Base-by-base conservation (phyloP, 176 grass and related monocot genomes). In the Oryza rufipogon region DNA sequence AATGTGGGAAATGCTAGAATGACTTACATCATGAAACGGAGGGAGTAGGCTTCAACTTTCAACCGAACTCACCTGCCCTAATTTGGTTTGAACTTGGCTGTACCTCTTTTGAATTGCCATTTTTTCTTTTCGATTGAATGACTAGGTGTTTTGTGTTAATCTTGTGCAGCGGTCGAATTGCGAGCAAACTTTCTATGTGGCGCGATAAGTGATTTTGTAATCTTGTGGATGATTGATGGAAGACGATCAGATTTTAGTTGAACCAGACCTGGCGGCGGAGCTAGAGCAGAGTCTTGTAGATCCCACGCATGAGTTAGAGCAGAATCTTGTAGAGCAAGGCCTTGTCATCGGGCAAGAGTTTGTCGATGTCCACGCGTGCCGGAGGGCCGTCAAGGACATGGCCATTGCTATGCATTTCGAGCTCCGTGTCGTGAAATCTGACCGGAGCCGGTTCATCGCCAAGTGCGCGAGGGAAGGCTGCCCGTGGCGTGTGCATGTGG, bases 321-420 rank as follows among this genome's bases (percentile, higher is more conserved):
- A 93, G 64, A 79, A 74, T 64, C 88, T 85, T 45, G 70, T 90
- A 49, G 81, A 85, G 56, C 89, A 83, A 63, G 73, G 84, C 68
- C 78, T 99, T 75, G 81, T 83, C 45, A 92, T 99, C 20, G 92
- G 92, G 34, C 95, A 97, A 84, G 96, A 99, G 81, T 99, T 99
- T 49, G 78, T 91, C 6, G 84, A 95, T 90, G 95, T 97, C 10
- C 89, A 98, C 51, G 81, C 83, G 11, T 95, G 93, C 75, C 85
- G 93, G 28, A 91, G 93, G 25, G 83, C 80, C 23, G 38, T 98
- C 63, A 98, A 98, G 85, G 96, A 95, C 75, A 95, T 98, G 87
- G 96, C 96, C 44, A 93, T 98, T 77, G 89, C 93, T 71, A 76
- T 98, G 49, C 96, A 98, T 90, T 98, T 94, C 7, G 93, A 94